Evolutionary conservation across 1,284 basidiomycete genomes (phyloP).

Genomic region (Ganoderma lingzhi): DNA sequence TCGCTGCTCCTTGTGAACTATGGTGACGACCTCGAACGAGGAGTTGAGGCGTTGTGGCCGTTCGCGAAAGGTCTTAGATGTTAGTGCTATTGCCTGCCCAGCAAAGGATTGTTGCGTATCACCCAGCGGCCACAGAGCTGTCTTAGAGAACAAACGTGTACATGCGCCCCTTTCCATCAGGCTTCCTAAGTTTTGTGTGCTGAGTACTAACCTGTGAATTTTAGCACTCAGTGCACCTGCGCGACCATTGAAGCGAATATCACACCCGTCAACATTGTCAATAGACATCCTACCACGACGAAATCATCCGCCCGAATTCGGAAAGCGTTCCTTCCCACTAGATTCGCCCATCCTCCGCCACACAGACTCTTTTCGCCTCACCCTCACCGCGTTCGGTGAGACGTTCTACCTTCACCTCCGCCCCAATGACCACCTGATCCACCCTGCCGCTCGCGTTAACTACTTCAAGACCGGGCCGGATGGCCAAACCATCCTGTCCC

Average conservation of each 20-base stretch:
- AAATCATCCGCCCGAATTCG: constrained; percentile 42
- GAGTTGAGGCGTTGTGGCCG: too few species aligned
- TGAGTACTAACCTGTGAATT: neutral
- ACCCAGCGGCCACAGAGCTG: neutral
- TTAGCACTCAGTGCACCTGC: constrained; percentile 51
- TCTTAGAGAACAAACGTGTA: neutral
- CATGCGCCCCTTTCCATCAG: neutral
- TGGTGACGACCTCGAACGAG: too few species aligned
- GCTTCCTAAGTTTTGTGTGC: neutral
- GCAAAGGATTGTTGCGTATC: neutral
- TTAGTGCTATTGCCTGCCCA: neutral
- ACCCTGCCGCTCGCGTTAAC: constrained; percentile 76
- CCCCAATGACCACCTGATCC: constrained; percentile 80
- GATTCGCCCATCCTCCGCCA: constrained; percentile 57
- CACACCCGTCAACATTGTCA: constrained; percentile 63
- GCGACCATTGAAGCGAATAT: constrained; percentile 63
- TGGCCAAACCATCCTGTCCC: constrained; percentile 54
- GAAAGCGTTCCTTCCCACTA: constrained; percentile 44
- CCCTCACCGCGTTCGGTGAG: constrained; percentile 68
- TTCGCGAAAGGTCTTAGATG: too few species aligned
- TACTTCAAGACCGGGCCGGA: constrained; percentile 59
- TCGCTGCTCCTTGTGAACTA: too few species aligned
- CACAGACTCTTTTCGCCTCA: constrained; percentile 72
- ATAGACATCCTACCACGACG: constrained; percentile 73
- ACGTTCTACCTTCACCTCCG: constrained; percentile 73